phyloP scores from a whole-genome alignment of 139 green algal genomes.

The Limnomonas spitsbergensis region DNA sequence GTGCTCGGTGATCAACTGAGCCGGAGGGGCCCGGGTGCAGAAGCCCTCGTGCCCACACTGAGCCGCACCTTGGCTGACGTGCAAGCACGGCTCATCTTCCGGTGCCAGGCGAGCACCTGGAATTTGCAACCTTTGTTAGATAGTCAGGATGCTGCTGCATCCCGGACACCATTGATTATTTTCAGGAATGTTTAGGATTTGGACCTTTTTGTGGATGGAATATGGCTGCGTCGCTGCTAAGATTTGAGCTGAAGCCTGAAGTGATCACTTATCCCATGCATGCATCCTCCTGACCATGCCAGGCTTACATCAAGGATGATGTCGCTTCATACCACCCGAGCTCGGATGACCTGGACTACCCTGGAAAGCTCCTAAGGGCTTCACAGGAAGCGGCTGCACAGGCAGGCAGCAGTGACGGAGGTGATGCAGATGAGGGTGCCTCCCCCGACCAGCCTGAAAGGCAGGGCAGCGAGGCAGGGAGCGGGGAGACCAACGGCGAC shows the following conservation, averaged over 20 bases:
- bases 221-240: too few species aligned
- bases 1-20: slow-evolving; percentile 75
- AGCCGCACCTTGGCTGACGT: slow-evolving; percentile 80
- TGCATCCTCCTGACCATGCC: too few species aligned
- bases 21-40: slow-evolving; percentile 51
- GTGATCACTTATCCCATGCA: too few species aligned
- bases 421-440: neutral
- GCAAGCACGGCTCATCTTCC: slow-evolving; percentile 87
- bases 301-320: slow-evolving; percentile 75
- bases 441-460: neutral
- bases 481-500: too few species aligned
- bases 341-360: slow-evolving; percentile 81
- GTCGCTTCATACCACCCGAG: slow-evolving; percentile 65
- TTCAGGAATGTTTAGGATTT: too few species aligned
- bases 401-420: neutral
- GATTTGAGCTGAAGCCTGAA: too few species aligned
- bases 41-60: slow-evolving; percentile 76
- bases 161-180: too few species aligned
- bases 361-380: slow-evolving; percentile 58
- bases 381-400: neutral
- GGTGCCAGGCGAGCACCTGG: slow-evolving; percentile 39
- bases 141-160: too few species aligned
- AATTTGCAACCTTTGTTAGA: too few species aligned
- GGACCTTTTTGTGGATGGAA: too few species aligned
- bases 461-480: too few species aligned